Percentiles rank a stretch among this genome's conserved stretches.
phyloP scores from a whole-genome alignment of 2,329 filamentous ascomycete species.

The Teratosphaeria nubilosa region DNA sequence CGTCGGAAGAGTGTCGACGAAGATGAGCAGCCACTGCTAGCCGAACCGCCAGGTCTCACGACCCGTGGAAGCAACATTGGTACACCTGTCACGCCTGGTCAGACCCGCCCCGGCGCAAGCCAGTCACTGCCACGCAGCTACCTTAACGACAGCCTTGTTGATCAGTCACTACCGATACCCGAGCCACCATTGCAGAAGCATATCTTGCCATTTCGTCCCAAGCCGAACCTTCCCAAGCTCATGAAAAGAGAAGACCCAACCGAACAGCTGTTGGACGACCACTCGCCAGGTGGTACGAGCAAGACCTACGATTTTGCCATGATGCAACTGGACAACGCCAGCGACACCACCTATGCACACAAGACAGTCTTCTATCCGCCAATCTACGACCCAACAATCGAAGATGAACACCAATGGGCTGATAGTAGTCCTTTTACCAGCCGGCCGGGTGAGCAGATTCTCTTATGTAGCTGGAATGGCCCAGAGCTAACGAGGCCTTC shows the following conservation, averaged over 20 bases:
- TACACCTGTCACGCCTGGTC: background rate
- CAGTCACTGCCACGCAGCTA: background rate
- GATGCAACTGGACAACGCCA: background rate
- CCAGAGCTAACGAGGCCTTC: background rate
- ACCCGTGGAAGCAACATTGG: background rate
- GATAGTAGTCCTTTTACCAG: conserved; percentile 6
- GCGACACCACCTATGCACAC: background rate
- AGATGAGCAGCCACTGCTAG: background rate
- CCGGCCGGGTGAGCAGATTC: conserved; percentile 6
- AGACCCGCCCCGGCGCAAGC: background rate
- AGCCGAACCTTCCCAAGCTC: background rate
- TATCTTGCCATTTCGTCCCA: background rate
- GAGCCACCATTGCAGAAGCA: background rate
- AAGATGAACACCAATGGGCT: conserved; percentile 10
- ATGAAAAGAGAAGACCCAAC: background rate
- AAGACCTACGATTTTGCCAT: background rate
- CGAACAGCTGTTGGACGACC: background rate
- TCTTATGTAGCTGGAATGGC: background rate
- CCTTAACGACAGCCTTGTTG: background rate
- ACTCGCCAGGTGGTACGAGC: background rate
- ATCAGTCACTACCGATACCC: background rate
- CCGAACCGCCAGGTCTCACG: background rate
- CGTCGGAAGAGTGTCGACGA: background rate
- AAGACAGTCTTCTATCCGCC: background rate
- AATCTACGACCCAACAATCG: conserved; percentile 6